Base-by-base conservation (phyloP, 164 flowering plant genomes). In the Platanus orientalis region DNA sequence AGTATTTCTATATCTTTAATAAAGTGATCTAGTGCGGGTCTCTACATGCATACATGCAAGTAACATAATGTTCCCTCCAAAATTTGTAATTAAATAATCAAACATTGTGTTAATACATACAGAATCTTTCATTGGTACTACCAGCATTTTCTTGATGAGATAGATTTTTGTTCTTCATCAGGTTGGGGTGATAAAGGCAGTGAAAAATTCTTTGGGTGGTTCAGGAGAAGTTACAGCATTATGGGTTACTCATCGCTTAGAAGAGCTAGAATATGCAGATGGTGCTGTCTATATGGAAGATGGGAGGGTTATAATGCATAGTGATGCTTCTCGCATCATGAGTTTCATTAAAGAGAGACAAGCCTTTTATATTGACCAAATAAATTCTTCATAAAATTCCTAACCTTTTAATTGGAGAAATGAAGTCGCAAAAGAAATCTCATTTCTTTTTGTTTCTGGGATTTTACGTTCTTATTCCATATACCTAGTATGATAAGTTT, bases 201-300 rank as follows among this genome's bases (percentile, higher is more conserved):
- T 94, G 6, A 81, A 83, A 66, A 89, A 73, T 69, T 71, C 79
- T 4, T 26, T 89, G 70, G 74, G 70, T 27, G 74, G 69, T 61
- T 83, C 85, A 5, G 71, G 60, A 56, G 89, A 82, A 16, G 89
- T 92, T 42, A 84, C 98, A 27, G 96, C 97, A 32, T 73, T 88
- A 55, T 89, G 99, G 96, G 99, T 91, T 44, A 94, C 97, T 3
- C 99, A 94, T 66, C 84, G 97, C 25, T 61, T 91, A 66, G 99
- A 94, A 75, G 99, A 94, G 65, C 83, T 94, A 1, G 83, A 84
- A 69, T 84, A 80, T 77, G 97, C 97, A 54, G 97, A 91, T 77
- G 99, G 96, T 65, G 96, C 95, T 36, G 69, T 91, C n/a, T 94
- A 88, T 58, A 87, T 94, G 95, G 96, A 94, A 71, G 80, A 86